Evolutionary conservation across 1,284 basidiomycete species (phyloP), one percentile per base, ranked within the genome.

Genomic region (Cutaneotrichosporon dermatis): DNA sequence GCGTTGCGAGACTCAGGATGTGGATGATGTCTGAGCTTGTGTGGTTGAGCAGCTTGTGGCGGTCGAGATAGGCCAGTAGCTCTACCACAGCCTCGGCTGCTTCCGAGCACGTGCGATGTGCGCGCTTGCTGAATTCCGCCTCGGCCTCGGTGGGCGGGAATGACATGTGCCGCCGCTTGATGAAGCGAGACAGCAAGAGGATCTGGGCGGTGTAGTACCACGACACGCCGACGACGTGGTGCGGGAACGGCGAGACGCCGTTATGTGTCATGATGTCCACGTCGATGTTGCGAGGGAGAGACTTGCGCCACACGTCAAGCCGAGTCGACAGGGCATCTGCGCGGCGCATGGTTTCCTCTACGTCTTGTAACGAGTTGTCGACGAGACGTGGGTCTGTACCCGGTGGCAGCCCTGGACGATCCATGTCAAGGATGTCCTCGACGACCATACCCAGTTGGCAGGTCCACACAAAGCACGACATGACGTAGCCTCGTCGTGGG

Each of bases 381-480:
- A 51, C 39, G 4, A 51, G 10, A 4, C 60, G 57, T 1, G 33
- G 53, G 10, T 61, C 49, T 0, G 51, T 50, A 4, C 51, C 55
- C 1, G 51, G 25, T 1, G 65, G 58, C 12, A 70, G 66, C 8
- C 65, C 65, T 6, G 64, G 62, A 11, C 57, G 51, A 12, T 76
- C 72, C 15, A 77, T 63, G 46, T 76, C 68, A 15, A 77, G 56
- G 15, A 76, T 70, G 41, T 71, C 65, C 56, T 77, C 75, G 11
- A 77, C 72, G 10, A 77, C 65, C 64, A 72, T 69, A 16, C 62
- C 75, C 9, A 77, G 59, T 36, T 70, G 65, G 55, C 73, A 75
- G 0, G 74, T 74, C 65, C 72, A 69, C n/a, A 68, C 67, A 55
- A 77, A 77, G 43, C 68, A 69, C 49, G 66, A 69, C 61, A 76